phyloP scores from a whole-genome alignment of 164 flowering plant species.

The Berberis vulgaris region DNA sequence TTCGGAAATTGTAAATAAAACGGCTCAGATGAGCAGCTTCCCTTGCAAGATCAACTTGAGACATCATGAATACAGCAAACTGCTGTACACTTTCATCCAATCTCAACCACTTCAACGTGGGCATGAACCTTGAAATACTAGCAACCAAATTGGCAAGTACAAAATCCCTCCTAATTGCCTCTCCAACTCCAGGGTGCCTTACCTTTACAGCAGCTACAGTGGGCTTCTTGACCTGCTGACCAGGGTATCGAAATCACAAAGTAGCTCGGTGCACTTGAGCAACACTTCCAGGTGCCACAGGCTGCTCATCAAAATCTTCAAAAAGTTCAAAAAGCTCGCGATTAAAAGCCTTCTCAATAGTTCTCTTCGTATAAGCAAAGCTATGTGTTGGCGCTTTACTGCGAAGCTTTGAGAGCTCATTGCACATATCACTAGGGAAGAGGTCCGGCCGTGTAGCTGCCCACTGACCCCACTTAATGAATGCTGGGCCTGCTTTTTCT shows the following conservation, averaged over 20 bases:
- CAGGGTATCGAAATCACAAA: constrained; percentile 41
- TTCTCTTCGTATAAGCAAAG: constrained; percentile 44
- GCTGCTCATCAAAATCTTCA: constrained; percentile 63
- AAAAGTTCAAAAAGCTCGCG: constrained; percentile 62
- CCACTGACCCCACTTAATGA: constrained; percentile 94
- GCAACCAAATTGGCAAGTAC: constrained; percentile 46
- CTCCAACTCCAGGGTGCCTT: constrained; percentile 84
- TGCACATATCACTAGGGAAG: constrained; percentile 59
- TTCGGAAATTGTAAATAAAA: constrained; percentile 72
- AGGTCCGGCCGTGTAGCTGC: constrained; percentile 84
- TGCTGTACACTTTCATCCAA: constrained; percentile 78
- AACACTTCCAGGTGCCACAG: constrained; percentile 83
- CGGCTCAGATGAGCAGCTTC: constrained; percentile 86
- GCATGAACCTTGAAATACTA: constrained; percentile 47
- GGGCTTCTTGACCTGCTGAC: constrained; percentile 38
- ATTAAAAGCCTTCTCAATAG: constrained; percentile 63
- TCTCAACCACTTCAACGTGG: constrained; percentile 62
- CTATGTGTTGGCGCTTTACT: constrained; percentile 67
- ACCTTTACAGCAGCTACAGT: constrained; percentile 75
- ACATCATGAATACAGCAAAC: constrained; percentile 79
- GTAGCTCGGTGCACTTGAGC: constrained; percentile 81
- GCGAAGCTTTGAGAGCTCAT: constrained; percentile 57
- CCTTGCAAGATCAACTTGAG: constrained; percentile 86
- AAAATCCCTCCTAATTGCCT: constrained; percentile 70
- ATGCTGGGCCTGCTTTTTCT: constrained; percentile 83